A percentile compares a stretch with the other conserved stretches of the same genome.
Evolutionary conservation across 495 filamentous ascomycete genomes (phyloP).

Genomic region (Podospora comata): DNA sequence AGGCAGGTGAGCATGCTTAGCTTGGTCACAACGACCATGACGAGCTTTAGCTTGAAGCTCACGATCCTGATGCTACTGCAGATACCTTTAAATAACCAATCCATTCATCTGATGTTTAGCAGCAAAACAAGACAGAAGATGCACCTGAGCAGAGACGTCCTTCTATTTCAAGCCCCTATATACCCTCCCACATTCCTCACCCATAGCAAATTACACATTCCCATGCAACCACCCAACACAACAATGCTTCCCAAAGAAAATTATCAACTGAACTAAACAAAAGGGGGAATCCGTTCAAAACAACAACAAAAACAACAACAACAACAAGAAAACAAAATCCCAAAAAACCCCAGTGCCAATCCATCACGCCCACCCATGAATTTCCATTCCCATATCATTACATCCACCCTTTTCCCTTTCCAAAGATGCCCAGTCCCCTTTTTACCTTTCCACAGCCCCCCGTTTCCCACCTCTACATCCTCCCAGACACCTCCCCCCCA

Average conservation of each 20-base stretch:
- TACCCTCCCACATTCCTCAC: neutral
- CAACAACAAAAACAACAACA: neutral
- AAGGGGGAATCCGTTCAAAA: constrained; percentile 1
- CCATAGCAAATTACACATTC: neutral
- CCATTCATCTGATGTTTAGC: neutral
- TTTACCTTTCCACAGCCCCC: neutral
- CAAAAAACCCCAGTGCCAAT: neutral
- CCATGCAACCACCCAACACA: neutral
- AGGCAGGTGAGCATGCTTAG: too few relatives aligned
- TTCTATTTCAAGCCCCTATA: neutral
- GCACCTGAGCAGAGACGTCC: neutral
- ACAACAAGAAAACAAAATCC: neutral
- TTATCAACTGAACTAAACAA: constrained; percentile 1
- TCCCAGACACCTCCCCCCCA: constrained; percentile 15
- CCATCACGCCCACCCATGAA: neutral
- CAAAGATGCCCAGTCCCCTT: neutral
- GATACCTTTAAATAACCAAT: neutral
- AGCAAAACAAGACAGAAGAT: neutral
- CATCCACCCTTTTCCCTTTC: neutral
- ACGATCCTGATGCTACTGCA: neutral
- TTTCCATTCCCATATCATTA: neutral
- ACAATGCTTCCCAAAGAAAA: neutral
- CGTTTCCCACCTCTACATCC: neutral
- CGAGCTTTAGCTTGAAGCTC: too few relatives aligned
- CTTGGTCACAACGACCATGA: too few relatives aligned